Percentiles rank a stretch among this genome's conserved stretches.
These are phyloP conservation scores for Oryza punctata DNA, from an alignment of 176 grass and related monocot genomes.

Conservation along the genomic window DNA sequence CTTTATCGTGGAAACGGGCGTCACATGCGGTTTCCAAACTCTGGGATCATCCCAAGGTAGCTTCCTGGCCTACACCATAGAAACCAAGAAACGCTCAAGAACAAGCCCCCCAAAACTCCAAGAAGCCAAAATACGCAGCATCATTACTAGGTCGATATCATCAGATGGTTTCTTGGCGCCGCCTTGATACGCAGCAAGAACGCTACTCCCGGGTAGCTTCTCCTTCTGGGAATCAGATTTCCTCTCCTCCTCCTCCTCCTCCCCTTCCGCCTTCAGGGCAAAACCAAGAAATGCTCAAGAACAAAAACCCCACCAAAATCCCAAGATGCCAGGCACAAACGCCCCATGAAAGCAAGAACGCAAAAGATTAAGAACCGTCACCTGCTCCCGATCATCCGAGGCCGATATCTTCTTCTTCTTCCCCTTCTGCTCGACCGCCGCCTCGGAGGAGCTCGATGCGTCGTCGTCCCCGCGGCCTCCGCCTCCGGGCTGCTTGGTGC, in stretches of 20 bases:
- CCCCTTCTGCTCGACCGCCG: background rate
- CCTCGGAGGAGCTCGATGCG: background rate
- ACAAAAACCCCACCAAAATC: no score
- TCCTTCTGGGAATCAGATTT: no score
- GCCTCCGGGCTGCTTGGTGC: background rate
- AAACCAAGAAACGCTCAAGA: slow-evolving; percentile 31
- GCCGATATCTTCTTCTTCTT: background rate
- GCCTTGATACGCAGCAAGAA: no score
- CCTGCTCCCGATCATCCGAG: no score
- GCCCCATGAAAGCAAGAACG: no score
- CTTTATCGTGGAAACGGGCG: background rate
- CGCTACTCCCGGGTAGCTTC: no score
- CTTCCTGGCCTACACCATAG: background rate
- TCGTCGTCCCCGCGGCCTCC: background rate
- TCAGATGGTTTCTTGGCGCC: no score
- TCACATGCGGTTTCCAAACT: background rate
- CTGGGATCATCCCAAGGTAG: background rate
- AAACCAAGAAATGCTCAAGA: no score
- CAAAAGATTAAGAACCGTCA: no score
- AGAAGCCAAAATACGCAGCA: background rate
- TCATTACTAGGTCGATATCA: background rate
- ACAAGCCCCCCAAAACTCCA: background rate
- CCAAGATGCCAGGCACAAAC: no score
- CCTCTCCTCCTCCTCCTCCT: no score
- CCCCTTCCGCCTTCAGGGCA: no score